These are phyloP conservation scores for Fusarium pseudograminearum DNA, from an alignment of 2,329 filamentous ascomycete species.

Conservation along the genomic window DNA sequence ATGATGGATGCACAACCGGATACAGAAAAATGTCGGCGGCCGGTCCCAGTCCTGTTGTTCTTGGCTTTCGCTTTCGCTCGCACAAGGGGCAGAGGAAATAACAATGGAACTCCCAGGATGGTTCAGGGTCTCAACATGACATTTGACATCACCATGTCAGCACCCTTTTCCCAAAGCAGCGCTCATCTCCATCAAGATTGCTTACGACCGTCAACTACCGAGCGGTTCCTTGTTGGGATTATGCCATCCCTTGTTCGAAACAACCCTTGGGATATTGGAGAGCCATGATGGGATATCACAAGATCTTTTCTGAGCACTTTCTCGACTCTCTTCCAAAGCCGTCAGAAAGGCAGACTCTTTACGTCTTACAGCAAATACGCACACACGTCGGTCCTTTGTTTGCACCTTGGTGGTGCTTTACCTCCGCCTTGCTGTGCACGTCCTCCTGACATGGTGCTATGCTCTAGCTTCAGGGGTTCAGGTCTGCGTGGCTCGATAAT, in stretches of 20 bases:
- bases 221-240: conserved; percentile 9
- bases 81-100: conserved; percentile 5
- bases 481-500: conserved; percentile 34
- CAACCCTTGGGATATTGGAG: neutral
- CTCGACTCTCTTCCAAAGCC: neutral
- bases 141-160: conserved; percentile 14
- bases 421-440: conserved; percentile 20
- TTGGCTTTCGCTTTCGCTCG: neutral
- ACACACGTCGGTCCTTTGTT: conserved; percentile 28
- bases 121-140: conserved; percentile 21
- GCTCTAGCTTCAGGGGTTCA: conserved; percentile 38
- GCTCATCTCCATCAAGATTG: conserved; percentile 16
- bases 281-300: neutral
- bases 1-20: neutral
- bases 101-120: conserved; percentile 13
- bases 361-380: neutral
- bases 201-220: conserved; percentile 12
- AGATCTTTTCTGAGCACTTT: neutral
- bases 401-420: conserved; percentile 8
- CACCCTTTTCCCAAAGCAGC: conserved; percentile 18
- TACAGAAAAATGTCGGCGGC: conserved; percentile 13
- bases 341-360: neutral
- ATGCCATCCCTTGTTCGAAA: conserved; percentile 7
- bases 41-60: conserved; percentile 15
- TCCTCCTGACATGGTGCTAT: conserved; percentile 16